Percentiles rank a stretch among this genome's conserved stretches.
phyloP scores from a whole-genome alignment of 164 flowering plant species.

The Piper betle region DNA sequence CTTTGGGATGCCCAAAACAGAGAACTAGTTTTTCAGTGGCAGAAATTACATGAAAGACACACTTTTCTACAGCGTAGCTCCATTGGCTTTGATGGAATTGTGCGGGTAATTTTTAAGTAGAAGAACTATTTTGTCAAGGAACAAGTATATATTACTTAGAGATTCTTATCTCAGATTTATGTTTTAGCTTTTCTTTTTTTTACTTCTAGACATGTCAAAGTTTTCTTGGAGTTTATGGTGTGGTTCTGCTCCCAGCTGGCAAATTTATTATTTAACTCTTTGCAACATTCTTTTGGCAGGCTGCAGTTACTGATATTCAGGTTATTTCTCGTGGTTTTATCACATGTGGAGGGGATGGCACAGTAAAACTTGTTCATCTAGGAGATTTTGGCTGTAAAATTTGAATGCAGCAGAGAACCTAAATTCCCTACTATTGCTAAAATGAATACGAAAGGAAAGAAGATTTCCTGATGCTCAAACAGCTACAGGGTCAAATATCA shows the following conservation, averaged over 20 bases:
- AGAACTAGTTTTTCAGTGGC: slow-evolving; percentile 68
- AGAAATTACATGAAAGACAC: slow-evolving; percentile 81
- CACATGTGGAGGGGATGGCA: slow-evolving; percentile 92
- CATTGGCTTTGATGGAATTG: slow-evolving; percentile 78
- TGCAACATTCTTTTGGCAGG: slow-evolving; percentile 31
- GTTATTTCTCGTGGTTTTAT: slow-evolving; percentile 67
- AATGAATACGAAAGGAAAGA: no score
- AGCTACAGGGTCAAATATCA: no score
- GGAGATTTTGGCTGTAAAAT: slow-evolving; percentile 11
- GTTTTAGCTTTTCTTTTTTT: neutral
- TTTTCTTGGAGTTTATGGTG: neutral
- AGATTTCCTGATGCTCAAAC: no score
- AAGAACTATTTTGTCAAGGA: neutral
- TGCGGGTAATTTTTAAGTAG: slow-evolving; percentile 33
- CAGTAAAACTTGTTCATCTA: slow-evolving; percentile 53
- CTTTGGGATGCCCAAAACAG: slow-evolving; percentile 93
- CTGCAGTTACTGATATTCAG: slow-evolving; percentile 82
- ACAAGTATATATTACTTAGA: neutral
- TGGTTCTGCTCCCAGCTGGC: no score
- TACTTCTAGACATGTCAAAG: no score
- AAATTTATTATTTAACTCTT: neutral
- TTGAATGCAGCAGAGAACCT: neutral
- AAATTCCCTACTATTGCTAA: no score
- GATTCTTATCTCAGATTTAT: neutral
- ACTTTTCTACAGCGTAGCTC: slow-evolving; percentile 84